phyloP scores from a whole-genome alignment of 1,284 basidiomycete genomes.

The Agroathelia rolfsii region DNA sequence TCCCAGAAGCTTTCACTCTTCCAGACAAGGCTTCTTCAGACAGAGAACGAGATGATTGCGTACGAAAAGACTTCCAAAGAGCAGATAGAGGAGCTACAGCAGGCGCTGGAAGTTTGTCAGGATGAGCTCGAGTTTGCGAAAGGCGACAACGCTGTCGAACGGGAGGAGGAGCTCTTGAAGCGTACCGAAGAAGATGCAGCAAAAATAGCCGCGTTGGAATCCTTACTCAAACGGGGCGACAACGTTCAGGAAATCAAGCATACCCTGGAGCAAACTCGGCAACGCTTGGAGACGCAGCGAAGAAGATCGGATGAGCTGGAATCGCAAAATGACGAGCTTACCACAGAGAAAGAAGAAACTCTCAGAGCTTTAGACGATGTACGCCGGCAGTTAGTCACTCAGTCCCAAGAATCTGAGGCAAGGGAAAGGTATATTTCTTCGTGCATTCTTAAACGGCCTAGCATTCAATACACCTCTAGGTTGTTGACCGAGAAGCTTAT shows the following conservation, averaged over 20 bases:
- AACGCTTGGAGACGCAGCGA: slow-evolving; percentile 30
- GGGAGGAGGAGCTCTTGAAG: slow-evolving; percentile 45
- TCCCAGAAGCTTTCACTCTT: slow-evolving; percentile 37
- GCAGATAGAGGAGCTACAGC: slow-evolving; percentile 33
- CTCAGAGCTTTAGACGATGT: too few species aligned
- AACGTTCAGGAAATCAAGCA: slow-evolving; percentile 28
- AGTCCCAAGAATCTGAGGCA: too few species aligned
- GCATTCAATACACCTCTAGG: too few species aligned
- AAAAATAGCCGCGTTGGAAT: slow-evolving; percentile 44
- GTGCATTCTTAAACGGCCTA: too few species aligned
- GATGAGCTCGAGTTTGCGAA: slow-evolving; percentile 40
- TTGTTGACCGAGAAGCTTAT: too few species aligned
- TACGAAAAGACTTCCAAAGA: slow-evolving; percentile 34
- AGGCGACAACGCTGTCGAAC: slow-evolving; percentile 25
- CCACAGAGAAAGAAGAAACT: slow-evolving; percentile 37
- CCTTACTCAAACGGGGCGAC: slow-evolving; percentile 27
- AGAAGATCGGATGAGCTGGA: slow-evolving; percentile 19
- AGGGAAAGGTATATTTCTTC: too few species aligned
- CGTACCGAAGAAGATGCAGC: slow-evolving; percentile 60
- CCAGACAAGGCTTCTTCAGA: slow-evolving; percentile 37
- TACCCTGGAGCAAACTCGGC: slow-evolving; percentile 29
- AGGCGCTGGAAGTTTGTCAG: slow-evolving; percentile 39
- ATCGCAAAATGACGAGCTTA: slow-evolving; percentile 5
- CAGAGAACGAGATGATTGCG: slow-evolving; percentile 52
- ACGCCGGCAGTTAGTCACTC: too few species aligned